Percentiles rank a stretch among this genome's conserved stretches.
These are phyloP conservation scores for Poa annua DNA, from an alignment of 176 grass and related monocot genomes.

Conservation along the genomic window DNA sequence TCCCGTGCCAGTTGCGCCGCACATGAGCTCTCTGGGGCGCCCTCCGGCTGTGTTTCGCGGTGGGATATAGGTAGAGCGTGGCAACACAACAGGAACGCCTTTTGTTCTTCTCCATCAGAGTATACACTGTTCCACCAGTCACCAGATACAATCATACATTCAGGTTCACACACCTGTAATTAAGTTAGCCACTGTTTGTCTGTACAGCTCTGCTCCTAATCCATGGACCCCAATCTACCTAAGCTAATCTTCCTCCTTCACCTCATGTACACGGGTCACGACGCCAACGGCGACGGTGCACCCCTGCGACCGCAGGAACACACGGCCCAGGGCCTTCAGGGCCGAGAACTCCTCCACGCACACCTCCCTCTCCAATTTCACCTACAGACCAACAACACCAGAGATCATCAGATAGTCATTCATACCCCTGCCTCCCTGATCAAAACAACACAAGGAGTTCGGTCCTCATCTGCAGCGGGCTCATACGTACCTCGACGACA, in stretches of 20 bases:
- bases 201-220: background rate
- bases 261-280: conserved; percentile 50
- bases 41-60: too few relatives aligned
- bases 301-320: conserved; percentile 62
- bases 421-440: too few relatives aligned
- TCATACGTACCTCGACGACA: conserved; percentile 51
- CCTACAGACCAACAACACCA: conserved; percentile 40
- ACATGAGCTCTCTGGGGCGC: too few relatives aligned
- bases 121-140: too few relatives aligned
- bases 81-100: too few relatives aligned
- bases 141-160: too few relatives aligned
- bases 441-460: too few relatives aligned
- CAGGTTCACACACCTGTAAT: background rate
- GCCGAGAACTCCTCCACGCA: conserved; percentile 71
- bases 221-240: background rate
- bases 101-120: too few relatives aligned
- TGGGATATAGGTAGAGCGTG: too few relatives aligned
- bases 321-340: conserved; percentile 69
- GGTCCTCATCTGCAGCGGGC: too few relatives aligned
- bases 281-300: conserved; percentile 76
- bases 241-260: background rate
- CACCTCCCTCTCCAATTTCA: conserved; percentile 64
- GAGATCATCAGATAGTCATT: too few relatives aligned
- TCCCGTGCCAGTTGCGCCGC: too few relatives aligned
- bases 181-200: background rate